Evolutionary conservation across 139 green algal genomes (phyloP).

Genomic region (Closterium sp.): DNA sequence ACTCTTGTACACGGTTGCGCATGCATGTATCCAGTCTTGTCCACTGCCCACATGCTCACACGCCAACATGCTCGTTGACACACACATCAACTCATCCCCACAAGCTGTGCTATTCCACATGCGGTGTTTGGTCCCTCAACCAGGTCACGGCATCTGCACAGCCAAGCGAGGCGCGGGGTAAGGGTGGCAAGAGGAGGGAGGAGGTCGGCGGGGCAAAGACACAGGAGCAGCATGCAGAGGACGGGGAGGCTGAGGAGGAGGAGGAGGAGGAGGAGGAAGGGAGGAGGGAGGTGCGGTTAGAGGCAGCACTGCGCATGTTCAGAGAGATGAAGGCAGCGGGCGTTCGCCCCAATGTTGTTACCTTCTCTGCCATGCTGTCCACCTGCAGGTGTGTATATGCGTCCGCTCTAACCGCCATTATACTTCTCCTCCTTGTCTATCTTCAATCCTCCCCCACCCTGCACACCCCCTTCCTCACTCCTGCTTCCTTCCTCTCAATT

Average conservation of each 20-base stretch:
- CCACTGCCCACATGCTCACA: neutral
- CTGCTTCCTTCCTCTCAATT: no score
- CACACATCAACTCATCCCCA: no score
- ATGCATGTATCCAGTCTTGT: neutral
- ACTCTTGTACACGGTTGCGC: neutral
- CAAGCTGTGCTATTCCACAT: neutral
- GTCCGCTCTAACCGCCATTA: no score
- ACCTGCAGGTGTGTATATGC: conserved; percentile 22
- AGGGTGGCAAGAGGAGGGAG: neutral
- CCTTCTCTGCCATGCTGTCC: conserved; percentile 46
- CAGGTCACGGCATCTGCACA: neutral
- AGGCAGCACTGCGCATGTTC: conserved; percentile 28
- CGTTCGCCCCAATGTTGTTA: conserved; percentile 47
- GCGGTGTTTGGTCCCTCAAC: neutral
- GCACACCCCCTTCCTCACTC: no score
- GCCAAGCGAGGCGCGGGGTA: neutral
- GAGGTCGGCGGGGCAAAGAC: neutral
- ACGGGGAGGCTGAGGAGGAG: neutral
- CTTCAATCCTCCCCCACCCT: no score
- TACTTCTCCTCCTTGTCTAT: no score
- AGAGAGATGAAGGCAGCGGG: conserved; percentile 43
- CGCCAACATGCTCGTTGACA: neutral
- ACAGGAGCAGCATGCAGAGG: neutral
- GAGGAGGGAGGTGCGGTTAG: neutral
- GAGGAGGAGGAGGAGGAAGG: conserved; percentile 17